Percentiles rank a stretch among this genome's conserved stretches.
Evolutionary conservation across 306 rosid genomes (phyloP).

Genomic region (Rosa lucieae): DNA sequence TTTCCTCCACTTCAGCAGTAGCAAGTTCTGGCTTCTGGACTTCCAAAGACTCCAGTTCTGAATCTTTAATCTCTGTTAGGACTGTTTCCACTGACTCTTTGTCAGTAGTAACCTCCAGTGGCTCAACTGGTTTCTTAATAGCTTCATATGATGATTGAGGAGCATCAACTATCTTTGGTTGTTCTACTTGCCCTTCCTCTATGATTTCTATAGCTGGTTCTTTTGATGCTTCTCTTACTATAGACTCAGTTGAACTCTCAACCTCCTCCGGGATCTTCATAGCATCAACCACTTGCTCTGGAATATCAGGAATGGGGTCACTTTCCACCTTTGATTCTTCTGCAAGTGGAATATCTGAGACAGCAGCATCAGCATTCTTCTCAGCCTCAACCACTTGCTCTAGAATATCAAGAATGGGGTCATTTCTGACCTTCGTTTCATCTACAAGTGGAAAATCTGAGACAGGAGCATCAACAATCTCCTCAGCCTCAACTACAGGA

Average conservation of each 20-base stretch:
- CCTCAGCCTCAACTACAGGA: slow-evolving; percentile 25
- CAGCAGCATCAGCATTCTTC: slow-evolving; percentile 27
- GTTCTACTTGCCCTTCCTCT: slow-evolving; percentile 33
- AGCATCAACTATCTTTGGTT: slow-evolving; percentile 31
- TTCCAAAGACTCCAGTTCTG: not conserved
- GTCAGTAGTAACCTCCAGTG: slow-evolving; percentile 20
- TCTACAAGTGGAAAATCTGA: slow-evolving; percentile 21
- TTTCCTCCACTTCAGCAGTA: slow-evolving; percentile 39
- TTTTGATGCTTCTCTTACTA: slow-evolving; percentile 22
- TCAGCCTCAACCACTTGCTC: slow-evolving; percentile 25
- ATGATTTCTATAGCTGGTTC: slow-evolving; percentile 11
- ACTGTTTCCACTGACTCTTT: slow-evolving; percentile 19
- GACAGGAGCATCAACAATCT: slow-evolving; percentile 26
- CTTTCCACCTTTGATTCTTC: slow-evolving; percentile 29
- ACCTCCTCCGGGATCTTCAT: slow-evolving; percentile 14
- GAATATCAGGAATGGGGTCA: slow-evolving; percentile 28
- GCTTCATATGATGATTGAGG: slow-evolving; percentile 28
- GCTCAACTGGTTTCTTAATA: slow-evolving; percentile 25
- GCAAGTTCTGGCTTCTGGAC: slow-evolving; percentile 23
- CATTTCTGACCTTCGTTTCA: slow-evolving; percentile 29
- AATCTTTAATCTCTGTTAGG: slow-evolving; percentile 25
- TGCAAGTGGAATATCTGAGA: slow-evolving; percentile 20
- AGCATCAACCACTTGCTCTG: slow-evolving; percentile 26
- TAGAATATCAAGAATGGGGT: slow-evolving; percentile 25
- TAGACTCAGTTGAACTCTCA: slow-evolving; percentile 1